phyloP scores from a whole-genome alignment of 2,329 filamentous ascomycete species.

The Ophiosphaerella narmari region DNA sequence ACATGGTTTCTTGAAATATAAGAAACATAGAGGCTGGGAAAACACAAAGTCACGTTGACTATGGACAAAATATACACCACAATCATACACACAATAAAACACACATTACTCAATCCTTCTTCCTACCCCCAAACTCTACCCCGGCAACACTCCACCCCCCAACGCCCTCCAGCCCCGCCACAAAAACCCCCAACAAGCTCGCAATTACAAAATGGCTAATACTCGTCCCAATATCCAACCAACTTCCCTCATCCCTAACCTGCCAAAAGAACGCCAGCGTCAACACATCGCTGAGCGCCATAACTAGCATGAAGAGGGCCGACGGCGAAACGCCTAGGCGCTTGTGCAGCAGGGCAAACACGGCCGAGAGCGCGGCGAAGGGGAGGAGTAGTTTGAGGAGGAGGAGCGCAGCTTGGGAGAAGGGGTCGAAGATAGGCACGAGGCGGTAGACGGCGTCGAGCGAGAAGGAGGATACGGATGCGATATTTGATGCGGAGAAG shows the following conservation, averaged over 20 bases:
- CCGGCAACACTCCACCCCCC: conserved; percentile 83
- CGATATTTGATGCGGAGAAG: conserved; percentile 95
- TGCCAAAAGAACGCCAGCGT: conserved; percentile 98
- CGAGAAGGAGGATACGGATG: conserved; percentile 90
- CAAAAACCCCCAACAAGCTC: conserved; percentile 86
- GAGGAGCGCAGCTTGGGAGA: conserved; percentile 85
- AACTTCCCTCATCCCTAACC: conserved; percentile 93
- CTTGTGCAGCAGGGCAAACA: conserved; percentile 89
- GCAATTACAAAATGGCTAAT: conserved; percentile 96
- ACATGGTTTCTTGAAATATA: too few species aligned
- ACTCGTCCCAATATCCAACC: conserved; percentile 96
- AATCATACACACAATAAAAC: too few species aligned
- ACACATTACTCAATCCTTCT: conserved; percentile 6
- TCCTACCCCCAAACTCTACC: conserved; percentile 64
- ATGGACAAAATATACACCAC: too few species aligned
- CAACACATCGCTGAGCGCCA: conserved; percentile 84
- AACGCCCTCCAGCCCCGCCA: conserved; percentile 82
- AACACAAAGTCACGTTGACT: too few species aligned
- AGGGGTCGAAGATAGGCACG: conserved; percentile 90
- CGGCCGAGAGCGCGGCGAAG: conserved; percentile 89
- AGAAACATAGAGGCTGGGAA: too few species aligned
- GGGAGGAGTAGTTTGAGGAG: conserved; percentile 90
- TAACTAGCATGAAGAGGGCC: conserved; percentile 87
- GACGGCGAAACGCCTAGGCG: conserved; percentile 82
- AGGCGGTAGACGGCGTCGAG: conserved; percentile 87